Conservation (phyloP, 176 grass and related monocot species). For the Cocos nucifera region DNA sequence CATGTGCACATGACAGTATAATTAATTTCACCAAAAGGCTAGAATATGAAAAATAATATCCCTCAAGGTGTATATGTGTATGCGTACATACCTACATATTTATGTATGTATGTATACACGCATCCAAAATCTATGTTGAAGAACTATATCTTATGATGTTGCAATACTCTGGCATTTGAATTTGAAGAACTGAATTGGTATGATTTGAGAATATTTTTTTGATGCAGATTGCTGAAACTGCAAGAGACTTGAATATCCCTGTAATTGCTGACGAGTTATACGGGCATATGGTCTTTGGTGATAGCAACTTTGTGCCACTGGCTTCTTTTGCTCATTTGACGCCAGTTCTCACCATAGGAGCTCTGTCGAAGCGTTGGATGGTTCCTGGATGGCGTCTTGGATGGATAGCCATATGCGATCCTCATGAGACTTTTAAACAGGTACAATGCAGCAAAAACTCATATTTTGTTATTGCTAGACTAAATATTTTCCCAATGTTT, state of each 20-base stretch:
- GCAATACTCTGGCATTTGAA: too few relatives aligned
- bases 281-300: constrained; percentile 65
- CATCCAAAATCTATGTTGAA: too few relatives aligned
- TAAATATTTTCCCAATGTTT: too few relatives aligned
- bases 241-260: constrained; percentile 62
- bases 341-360: constrained; percentile 58
- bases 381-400: constrained; percentile 86
- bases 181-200: too few relatives aligned
- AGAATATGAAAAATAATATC: too few relatives aligned
- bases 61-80: too few relatives aligned
- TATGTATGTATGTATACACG: too few relatives aligned
- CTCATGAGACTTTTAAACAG: constrained; percentile 44
- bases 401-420: constrained; percentile 86
- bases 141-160: too few relatives aligned
- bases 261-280: constrained; percentile 81
- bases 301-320: constrained; percentile 57
- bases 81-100: too few relatives aligned
- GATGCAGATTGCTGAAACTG: constrained; percentile 66
- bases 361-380: constrained; percentile 85
- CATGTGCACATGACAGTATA: too few relatives aligned
- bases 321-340: constrained; percentile 58
- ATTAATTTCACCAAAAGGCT: too few relatives aligned
- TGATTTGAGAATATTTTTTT: not conserved
- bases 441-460: constrained; percentile 10
- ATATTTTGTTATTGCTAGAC: too few relatives aligned